Base-by-base conservation (phyloP, 2,329 filamentous ascomycete species). In the Colletotrichum australisinense region DNA sequence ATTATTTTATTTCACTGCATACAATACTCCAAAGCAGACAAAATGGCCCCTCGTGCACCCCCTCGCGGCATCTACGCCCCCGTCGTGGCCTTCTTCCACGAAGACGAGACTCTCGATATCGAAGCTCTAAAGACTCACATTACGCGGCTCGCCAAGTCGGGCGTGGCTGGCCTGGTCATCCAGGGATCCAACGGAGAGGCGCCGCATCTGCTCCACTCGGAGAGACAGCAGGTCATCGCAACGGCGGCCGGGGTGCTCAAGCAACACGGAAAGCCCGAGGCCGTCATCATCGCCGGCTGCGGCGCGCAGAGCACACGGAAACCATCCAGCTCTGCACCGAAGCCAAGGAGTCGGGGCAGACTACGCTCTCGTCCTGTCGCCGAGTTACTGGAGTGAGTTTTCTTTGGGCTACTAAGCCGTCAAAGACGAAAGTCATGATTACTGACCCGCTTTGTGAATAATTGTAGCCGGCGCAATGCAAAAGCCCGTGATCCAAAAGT, bases 271-370 rank as follows among this genome's bases (percentile, higher is more conserved):
- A 84, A 86, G 0, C 89, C 89, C 26, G 72, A 81, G 14, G 84
- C 84, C 58, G 86, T 85, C 0, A 84, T 92, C 77, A 91, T 92
- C 84, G 90, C 89, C 3, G 92, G 92, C 46, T 89, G 91, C 5
- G 87, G 90, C 22, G 90, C 88, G 0, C 91, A 93, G 80, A 92
- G 90, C 22, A 93, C 90, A 1, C 86, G 86, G 91, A 93, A 80
- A 89, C 89, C 3, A 84, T 92, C 1, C 88, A 92, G 79, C 88
- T 87, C 73, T 86, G 91, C 66, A 78, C 79, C 28, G 91, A 93
- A 77, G 91, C 91, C 1, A 83, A 84, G 26, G 85, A 84, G 0
- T 91, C 90, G 0, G 91, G 14, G 90, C 90, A 46, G 85, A 92
- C 81, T 93, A 90, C 77, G 86, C 86, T 0, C 83, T 93, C 9